Conservation (phyloP, 2,329 filamentous ascomycete genomes). For the Aureobasidium sp. region DNA sequence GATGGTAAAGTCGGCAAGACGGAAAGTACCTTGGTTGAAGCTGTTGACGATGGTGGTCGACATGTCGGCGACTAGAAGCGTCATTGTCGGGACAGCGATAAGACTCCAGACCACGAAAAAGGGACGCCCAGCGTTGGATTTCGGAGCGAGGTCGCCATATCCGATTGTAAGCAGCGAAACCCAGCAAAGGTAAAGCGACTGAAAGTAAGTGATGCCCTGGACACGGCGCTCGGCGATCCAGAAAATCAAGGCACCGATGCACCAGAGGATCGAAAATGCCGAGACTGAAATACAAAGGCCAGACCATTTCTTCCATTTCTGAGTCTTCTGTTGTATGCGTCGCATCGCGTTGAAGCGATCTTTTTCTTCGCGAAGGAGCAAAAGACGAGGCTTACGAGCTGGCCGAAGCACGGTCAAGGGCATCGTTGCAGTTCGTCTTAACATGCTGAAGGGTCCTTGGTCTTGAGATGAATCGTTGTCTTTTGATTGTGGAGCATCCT, state of each 20-base stretch:
- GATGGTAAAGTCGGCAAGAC: constrained; percentile 58
- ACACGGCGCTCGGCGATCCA: constrained; percentile 50
- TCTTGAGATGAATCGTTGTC: background rate
- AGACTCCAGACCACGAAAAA: constrained; percentile 95
- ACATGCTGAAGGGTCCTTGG: background rate
- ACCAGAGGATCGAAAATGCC: constrained; percentile 71
- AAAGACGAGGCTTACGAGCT: constrained; percentile 37
- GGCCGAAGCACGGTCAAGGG: constrained; percentile 18
- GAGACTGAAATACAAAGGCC: constrained; percentile 61
- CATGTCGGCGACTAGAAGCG: constrained; percentile 75
- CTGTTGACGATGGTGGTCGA: constrained; percentile 70
- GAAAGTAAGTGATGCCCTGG: constrained; percentile 63
- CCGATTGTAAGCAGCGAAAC: constrained; percentile 78
- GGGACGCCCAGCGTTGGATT: constrained; percentile 69
- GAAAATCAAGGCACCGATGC: constrained; percentile 72
- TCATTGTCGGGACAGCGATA: constrained; percentile 80
- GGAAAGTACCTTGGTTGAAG: constrained; percentile 57
- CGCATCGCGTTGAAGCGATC: constrained; percentile 52
- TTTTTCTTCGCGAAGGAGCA: constrained; percentile 49
- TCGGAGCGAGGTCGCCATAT: constrained; percentile 72
- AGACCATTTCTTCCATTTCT: constrained; percentile 64
- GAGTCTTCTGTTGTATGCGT: constrained; percentile 61
- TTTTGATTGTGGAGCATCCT: constrained; percentile 10
- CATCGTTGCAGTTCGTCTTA: constrained; percentile 19
- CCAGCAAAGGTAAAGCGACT: constrained; percentile 80